Evolutionary conservation across 2,329 filamentous ascomycete genomes (phyloP).

Genomic region (Talaromyces rugulosus): DNA sequence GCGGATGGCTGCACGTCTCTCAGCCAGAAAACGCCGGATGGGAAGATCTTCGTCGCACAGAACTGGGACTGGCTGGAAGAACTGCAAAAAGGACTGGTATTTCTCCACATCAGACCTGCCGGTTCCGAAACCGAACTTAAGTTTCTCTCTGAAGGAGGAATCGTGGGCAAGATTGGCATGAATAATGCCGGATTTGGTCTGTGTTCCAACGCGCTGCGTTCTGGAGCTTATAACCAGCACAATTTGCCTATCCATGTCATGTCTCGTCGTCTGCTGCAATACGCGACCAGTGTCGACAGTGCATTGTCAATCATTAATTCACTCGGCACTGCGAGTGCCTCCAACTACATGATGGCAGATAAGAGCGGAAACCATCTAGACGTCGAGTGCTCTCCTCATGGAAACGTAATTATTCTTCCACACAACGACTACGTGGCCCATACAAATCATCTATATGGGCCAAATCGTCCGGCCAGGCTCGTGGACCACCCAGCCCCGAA

Average conservation of each 20-base stretch:
- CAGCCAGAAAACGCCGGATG: background rate
- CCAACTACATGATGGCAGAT: background rate
- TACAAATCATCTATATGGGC: constrained; percentile 4
- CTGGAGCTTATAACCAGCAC: background rate
- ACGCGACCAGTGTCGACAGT: background rate
- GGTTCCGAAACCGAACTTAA: background rate
- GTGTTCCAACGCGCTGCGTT: constrained; percentile 4
- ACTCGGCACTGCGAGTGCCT: constrained; percentile 1
- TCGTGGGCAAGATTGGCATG: constrained; percentile 6
- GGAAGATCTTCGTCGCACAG: background rate
- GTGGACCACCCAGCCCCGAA: no score
- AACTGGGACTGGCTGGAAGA: constrained; percentile 8
- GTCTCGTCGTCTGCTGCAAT: background rate
- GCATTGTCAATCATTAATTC: constrained; percentile 1
- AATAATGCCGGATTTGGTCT: constrained; percentile 1
- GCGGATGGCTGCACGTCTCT: constrained; percentile 3
- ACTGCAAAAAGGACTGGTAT: background rate
- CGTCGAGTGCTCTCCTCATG: constrained; percentile 4
- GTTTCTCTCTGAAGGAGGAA: constrained; percentile 2
- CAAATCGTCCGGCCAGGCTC: background rate
- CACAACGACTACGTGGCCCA: background rate
- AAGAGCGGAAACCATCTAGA: background rate
- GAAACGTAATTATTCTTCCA: background rate
- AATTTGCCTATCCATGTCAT: constrained; percentile 4
- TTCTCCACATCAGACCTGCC: background rate